Evolutionary conservation across 257 asterid species (phyloP), one percentile per base, ranked within the genome.

Genomic region (Capsicum pubescens): DNA sequence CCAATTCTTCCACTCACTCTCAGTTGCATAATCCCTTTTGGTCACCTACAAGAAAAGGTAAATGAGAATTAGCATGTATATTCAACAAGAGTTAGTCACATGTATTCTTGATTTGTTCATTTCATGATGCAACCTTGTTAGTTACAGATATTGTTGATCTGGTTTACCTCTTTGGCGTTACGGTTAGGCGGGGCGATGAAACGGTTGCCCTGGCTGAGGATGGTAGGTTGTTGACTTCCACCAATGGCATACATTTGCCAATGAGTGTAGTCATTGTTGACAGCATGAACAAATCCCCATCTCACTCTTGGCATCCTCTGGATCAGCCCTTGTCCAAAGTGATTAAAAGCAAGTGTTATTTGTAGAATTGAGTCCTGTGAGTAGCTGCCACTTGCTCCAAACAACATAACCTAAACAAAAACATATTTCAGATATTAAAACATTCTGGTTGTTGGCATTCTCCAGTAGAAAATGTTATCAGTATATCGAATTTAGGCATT

Each of bases 1-100:
- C 99, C 97, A 95, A 9, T 88, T 88, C 89, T 92, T 89, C 99
- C 99, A 93, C 79, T 7, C 91, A 48, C 87, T 84, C 86, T 94
- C 88, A 0, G 88, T 16, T 78, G 93, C 81, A 59, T 90, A 88
- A 8, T 92, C 97, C 85, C 98, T 90, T 92, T 92, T 92, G 0
- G 98, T 95, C 82, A 95, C 95, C 96, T 94, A 48, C 79, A 86
- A 54, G 12, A 7, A 14, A 77, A 15, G 12, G 42, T 48, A 13
- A 56, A 71, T 39, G 11, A 83, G 68, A 56, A 54, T 15, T 46
- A 26, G 76, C 50, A 17, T 19, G 11, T 35, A 35, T 11, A 1
- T 26, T 9, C 52, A 36, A 13, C 6, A 52, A 64, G 44, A 44
- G 61, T 32, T 50, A 13, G 81, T 50, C 61, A 12, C 44, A 4